Conservation (phyloP, 129 eudicot species). For the Heracleum sosnowskyi region DNA sequence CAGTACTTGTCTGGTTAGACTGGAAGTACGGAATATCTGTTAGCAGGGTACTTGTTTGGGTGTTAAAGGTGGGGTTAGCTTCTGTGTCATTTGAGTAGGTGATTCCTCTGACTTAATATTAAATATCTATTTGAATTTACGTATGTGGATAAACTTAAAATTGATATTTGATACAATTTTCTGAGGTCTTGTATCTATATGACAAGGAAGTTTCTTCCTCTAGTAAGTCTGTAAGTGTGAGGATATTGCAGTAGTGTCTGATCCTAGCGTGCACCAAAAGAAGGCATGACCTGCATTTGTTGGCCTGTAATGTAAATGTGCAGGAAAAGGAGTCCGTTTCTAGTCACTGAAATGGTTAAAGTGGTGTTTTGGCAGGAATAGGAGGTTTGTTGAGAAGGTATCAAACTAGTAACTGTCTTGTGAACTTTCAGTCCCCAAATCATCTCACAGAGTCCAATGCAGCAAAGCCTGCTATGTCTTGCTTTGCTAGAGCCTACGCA, state of each 20-base stretch:
- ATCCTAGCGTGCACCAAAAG: background rate
- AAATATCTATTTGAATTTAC: too few relatives aligned
- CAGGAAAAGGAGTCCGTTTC: background rate
- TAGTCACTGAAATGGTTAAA: background rate
- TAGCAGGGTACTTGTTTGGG: background rate
- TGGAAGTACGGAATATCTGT: background rate
- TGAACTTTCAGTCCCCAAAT: background rate
- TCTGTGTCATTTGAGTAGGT: background rate
- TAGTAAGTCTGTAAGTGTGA: background rate
- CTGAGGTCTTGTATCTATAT: background rate
- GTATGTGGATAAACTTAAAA: too few relatives aligned
- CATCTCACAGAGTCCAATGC: conserved; percentile 23
- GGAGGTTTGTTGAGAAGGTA: conserved; percentile 17
- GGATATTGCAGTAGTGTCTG: too few relatives aligned
- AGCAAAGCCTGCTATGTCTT: conserved; percentile 3
- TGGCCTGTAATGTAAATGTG: background rate
- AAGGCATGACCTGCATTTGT: background rate
- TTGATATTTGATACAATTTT: too few relatives aligned
- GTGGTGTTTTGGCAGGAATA: conserved; percentile 27
- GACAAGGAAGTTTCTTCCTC: background rate
- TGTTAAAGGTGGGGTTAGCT: background rate
- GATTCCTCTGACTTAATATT: background rate
- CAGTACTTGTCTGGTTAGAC: too few relatives aligned
- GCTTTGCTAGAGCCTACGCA: conserved; percentile 49
- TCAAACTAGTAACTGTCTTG: background rate